A percentile compares a stretch with the other conserved stretches of the same genome.
Evolutionary conservation across 1,139 yeast genomes (phyloP).

Genomic region (Magnusiomyces fungicola): DNA sequence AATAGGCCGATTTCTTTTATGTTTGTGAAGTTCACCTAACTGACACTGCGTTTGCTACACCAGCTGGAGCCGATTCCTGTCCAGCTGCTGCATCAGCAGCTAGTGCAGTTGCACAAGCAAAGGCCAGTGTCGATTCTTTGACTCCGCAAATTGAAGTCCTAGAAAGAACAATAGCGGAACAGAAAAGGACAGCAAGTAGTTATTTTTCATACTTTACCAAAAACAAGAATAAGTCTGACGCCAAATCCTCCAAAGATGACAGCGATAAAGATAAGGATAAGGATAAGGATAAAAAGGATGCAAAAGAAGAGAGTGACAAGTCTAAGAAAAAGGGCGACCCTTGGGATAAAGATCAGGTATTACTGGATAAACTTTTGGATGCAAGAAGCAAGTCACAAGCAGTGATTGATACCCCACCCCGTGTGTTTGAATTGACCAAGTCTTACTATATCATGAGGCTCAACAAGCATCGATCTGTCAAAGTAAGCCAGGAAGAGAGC

Average conservation of each 20-base stretch:
- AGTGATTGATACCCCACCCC: conserved; percentile 35
- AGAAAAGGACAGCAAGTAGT: conserved; percentile 10
- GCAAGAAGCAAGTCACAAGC: conserved; percentile 18
- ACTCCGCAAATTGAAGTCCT: conserved; percentile 38
- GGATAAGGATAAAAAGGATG: conserved; percentile 20
- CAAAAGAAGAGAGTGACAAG: conserved; percentile 16
- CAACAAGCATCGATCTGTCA: conserved; percentile 36
- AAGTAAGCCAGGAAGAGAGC: conserved; percentile 26
- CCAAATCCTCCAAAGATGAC: conserved; percentile 27
- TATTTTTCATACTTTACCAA: conserved; percentile 6
- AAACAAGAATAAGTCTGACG: background rate
- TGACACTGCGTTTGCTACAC: conserved; percentile 56
- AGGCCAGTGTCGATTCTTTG: conserved; percentile 35
- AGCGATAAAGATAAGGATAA: conserved; percentile 20
- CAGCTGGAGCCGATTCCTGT: conserved; percentile 36
- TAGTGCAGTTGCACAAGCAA: conserved; percentile 40
- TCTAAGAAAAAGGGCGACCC: conserved; percentile 12
- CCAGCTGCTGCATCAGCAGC: background rate
- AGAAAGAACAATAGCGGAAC: conserved; percentile 18
- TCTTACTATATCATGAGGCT: conserved; percentile 49
- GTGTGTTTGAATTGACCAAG: conserved; percentile 44
- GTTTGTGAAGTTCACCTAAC: conserved; percentile 56
- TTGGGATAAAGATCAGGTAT: conserved; percentile 17
- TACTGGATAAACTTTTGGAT: conserved; percentile 21
- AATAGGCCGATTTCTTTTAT: conserved; percentile 57